A percentile compares a stretch with the other conserved stretches of the same genome.
These are phyloP conservation scores for Phytophthora kernoviae DNA, from an alignment of 352 stramenopile genomes.

Conservation along the genomic window DNA sequence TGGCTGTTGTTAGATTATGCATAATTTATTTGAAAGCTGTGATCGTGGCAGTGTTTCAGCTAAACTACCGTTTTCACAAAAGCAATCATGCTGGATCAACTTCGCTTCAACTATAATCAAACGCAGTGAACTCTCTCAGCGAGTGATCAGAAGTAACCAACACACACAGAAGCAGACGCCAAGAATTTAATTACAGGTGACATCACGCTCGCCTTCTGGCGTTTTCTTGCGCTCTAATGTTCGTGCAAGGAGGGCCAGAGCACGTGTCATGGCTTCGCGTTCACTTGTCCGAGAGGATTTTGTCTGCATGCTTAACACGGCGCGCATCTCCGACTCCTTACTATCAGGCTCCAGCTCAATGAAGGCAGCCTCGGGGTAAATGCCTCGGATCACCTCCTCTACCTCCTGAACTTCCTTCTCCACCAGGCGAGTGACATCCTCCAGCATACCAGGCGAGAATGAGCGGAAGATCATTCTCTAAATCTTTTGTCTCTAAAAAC, in stretches of 20 bases:
- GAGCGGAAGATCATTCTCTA: slow-evolving; percentile 93
- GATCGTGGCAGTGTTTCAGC: background rate
- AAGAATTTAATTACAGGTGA: slow-evolving; percentile 28
- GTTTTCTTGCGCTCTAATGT: slow-evolving; percentile 68
- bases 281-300: slow-evolving; percentile 83
- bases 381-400: slow-evolving; percentile 92
- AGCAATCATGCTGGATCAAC: no score
- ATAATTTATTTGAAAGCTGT: background rate
- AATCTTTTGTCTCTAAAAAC: slow-evolving; percentile 90
- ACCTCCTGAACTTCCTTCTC: slow-evolving; percentile 96
- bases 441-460: slow-evolving; percentile 94
- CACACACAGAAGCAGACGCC: no score
- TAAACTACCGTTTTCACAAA: no score
- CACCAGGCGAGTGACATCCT: slow-evolving; percentile 96
- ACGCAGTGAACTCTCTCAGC: no score
- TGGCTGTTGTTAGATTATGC: background rate
- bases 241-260: slow-evolving; percentile 73
- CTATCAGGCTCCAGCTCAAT: slow-evolving; percentile 98
- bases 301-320: slow-evolving; percentile 81
- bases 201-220: slow-evolving; percentile 13
- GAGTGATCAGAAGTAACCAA: no score
- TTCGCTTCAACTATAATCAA: no score
- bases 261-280: slow-evolving; percentile 83
- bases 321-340: slow-evolving; percentile 89
- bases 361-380: slow-evolving; percentile 95